Evolutionary conservation across 192 early-diverging fungal species (phyloP).

Genomic region (Coemansia sp.): DNA sequence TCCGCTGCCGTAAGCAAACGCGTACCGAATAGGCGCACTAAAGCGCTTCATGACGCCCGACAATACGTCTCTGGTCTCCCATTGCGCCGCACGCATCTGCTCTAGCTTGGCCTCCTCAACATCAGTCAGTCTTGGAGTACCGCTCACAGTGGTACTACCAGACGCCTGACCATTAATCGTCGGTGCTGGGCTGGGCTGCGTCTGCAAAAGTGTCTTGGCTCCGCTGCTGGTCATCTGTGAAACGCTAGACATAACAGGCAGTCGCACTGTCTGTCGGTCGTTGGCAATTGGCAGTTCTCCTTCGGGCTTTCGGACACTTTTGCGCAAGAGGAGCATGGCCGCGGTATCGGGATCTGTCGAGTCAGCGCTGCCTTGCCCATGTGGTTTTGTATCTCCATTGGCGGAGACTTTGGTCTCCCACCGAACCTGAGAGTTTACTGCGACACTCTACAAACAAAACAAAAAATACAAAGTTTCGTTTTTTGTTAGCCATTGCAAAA

Average conservation of each 20-base stretch:
- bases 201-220: not conserved
- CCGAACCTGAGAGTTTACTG: constrained; percentile 21
- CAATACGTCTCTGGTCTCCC: constrained; percentile 20
- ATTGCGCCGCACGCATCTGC: constrained; percentile 25
- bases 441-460: constrained; percentile 9
- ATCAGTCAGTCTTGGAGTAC: constrained; percentile 14
- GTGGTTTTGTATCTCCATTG: not conserved
- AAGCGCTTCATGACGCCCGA: constrained; percentile 30
- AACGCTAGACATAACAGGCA: constrained; percentile 3
- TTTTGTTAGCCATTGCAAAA: not conserved
- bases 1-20: constrained; percentile 94
- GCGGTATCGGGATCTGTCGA: not conserved
- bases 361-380: not conserved
- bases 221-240: not conserved
- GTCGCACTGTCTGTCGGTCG: constrained; percentile 28
- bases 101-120: constrained; percentile 34
- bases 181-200: not conserved
- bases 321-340: constrained; percentile 22
- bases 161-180: not conserved
- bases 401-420: constrained; percentile 29
- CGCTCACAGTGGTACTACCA: constrained; percentile 13
- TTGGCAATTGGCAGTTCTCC: not conserved
- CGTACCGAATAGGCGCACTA: constrained; percentile 55
- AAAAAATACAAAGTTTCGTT: not conserved
- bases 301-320: not conserved